Evolutionary conservation across 2,329 filamentous ascomycete species (phyloP), one percentile per base, ranked within the genome.

Genomic region (Diplodia sapinea): DNA sequence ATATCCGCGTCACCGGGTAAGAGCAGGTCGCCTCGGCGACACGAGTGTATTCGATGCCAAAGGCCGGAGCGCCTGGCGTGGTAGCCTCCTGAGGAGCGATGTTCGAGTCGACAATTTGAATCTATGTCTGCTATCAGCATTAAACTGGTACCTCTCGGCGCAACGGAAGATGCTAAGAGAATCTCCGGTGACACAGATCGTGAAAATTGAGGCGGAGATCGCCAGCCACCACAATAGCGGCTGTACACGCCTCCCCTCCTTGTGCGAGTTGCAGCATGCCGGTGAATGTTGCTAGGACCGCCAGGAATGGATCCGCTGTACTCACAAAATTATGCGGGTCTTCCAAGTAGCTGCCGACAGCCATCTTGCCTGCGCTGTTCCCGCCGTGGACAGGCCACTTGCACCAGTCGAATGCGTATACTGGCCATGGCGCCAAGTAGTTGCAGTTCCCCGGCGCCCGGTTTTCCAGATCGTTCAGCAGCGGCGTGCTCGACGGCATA

Each of bases 381-480:
- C 78, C 78, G 43, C 82, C 82, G 50, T 93, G 88, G 2, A 94
- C 89, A 17, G 91, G 88, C 94, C 95, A 99, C 80, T 99, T 99
- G 83, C 95, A 99, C 95, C 95, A 99, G 81, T 99, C 95, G 74
- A 96, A 94, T 13, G 95, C 94, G 78, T 98, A 99, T 66, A 96
- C 89, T 15, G 93, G 91, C 93, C 95, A 99, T 0, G 94, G 94
- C 4, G 94, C 93, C 70, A 96, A 82, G 76, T 97, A 97, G 78
- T 94, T 97, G 83, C 93, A 96, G 70, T 94, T 96, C 6, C 76
- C 91, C 79, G 76, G 90, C 70, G 87, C 77, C 76, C 87, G 87
- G 70, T 88, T 87, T 63, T 88, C 83, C 74, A 93, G 91, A 75
- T 90, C 90, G 64, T 86, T 85, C 63, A 86, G 85, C 71, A 79